Evolutionary conservation across 2,329 filamentous ascomycete genomes (phyloP).

Genomic region (Diaporthe vexans): DNA sequence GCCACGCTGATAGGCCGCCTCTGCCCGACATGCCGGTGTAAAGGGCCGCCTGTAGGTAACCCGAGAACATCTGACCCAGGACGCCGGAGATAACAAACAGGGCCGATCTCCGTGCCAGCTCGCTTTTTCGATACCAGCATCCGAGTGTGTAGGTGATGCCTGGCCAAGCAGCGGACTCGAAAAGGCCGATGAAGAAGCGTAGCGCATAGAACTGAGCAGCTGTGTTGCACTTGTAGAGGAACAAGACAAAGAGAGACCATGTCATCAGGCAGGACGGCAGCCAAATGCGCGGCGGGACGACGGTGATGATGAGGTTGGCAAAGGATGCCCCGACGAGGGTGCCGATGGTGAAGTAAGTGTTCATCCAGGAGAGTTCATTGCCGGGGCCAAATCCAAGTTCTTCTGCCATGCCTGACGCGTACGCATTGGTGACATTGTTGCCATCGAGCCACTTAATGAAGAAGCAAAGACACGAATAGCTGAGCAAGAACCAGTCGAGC

Average conservation of each 20-base stretch:
- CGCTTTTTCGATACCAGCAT: conserved; percentile 71
- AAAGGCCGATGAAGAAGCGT: conserved; percentile 67
- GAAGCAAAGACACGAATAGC: conserved; percentile 58
- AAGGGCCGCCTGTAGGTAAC: conserved; percentile 53
- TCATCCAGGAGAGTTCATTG: conserved; percentile 60
- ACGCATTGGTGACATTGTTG: conserved; percentile 63
- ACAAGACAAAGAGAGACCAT: conserved; percentile 58
- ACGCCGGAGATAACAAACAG: conserved; percentile 72
- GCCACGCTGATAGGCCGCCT: conserved; percentile 52
- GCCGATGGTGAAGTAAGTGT: conserved; percentile 62
- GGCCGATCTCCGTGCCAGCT: conserved; percentile 69
- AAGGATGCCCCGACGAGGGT: conserved; percentile 60
- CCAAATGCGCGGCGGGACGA: conserved; percentile 58
- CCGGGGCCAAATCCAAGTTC: conserved; percentile 58
- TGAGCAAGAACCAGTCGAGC: conserved; percentile 62
- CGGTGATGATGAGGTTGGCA: conserved; percentile 59
- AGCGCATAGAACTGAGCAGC: conserved; percentile 60
- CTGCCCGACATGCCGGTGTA: conserved; percentile 53
- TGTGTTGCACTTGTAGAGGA: conserved; percentile 56
- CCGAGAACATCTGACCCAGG: conserved; percentile 56
- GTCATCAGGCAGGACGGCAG: conserved; percentile 53
- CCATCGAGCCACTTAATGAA: conserved; percentile 63
- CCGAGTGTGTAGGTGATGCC: conserved; percentile 60
- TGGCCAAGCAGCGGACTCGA: conserved; percentile 69
- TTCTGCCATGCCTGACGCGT: conserved; percentile 62